Evolutionary conservation across 2,329 filamentous ascomycete genomes (phyloP).

Genomic region (Monosporascus sp.): DNA sequence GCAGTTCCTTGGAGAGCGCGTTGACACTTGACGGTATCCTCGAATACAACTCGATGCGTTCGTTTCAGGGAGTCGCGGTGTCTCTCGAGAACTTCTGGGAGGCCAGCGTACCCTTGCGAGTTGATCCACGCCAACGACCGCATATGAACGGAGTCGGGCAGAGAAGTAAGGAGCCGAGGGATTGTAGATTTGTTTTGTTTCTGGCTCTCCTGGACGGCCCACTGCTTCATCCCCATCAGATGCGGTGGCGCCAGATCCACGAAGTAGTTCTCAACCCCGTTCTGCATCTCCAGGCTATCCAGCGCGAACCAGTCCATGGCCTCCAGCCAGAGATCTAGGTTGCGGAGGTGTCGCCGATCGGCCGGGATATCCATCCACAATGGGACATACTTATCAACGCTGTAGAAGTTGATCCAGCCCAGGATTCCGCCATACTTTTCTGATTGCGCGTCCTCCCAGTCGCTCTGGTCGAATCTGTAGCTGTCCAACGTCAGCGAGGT

Average conservation of each 20-base stretch:
- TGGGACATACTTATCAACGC: not conserved
- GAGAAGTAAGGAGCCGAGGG: not conserved
- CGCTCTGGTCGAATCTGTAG: not conserved
- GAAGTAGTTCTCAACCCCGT: not conserved
- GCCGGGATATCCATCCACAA: not conserved
- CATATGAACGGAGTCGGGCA: not conserved
- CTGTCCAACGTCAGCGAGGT: not conserved
- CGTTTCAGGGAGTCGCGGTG: not conserved
- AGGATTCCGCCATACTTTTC: not conserved
- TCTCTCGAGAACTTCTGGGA: not conserved
- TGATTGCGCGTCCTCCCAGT: too few species aligned
- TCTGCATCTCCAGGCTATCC: not conserved
- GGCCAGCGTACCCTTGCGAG: too few species aligned
- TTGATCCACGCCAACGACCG: not conserved
- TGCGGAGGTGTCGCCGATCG: not conserved
- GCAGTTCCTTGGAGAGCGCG: not conserved
- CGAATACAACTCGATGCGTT: not conserved
- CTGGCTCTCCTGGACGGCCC: not conserved
- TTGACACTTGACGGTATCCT: not conserved
- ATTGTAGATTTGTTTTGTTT: too few species aligned
- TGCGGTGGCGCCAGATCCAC: not conserved
- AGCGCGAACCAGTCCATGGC: constrained; percentile 2
- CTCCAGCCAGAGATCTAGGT: constrained; percentile 3
- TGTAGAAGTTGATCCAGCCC: not conserved
- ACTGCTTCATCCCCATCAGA: not conserved